Conservation (phyloP, 2,329 filamentous ascomycete species). For the Aspergillus nomiae region DNA sequence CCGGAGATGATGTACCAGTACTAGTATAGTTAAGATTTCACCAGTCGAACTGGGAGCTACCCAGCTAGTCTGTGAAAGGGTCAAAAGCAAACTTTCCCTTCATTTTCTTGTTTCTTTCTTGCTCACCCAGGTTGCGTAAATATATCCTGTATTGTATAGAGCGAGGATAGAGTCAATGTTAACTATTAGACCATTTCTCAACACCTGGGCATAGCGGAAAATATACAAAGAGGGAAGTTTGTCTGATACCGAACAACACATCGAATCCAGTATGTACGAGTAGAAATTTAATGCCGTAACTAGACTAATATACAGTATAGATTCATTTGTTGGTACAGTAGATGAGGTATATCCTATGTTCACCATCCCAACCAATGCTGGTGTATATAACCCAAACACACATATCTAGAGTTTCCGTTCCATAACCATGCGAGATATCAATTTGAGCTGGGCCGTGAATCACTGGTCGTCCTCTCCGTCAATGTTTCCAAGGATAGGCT, state of each 20-base stretch:
- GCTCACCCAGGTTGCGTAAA: neutral
- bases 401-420: neutral
- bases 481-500: constrained; percentile 44
- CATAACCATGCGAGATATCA: neutral
- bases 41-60: neutral
- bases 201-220: neutral
- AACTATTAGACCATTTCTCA: neutral
- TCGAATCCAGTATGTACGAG: neutral
- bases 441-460: neutral
- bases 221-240: neutral
- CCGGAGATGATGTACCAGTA: neutral
- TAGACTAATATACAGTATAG: constrained; percentile 15
- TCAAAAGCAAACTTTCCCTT: neutral
- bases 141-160: neutral
- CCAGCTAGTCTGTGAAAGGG: neutral
- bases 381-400: constrained; percentile 1
- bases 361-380: neutral
- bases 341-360: neutral
- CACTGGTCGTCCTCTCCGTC: constrained; percentile 34
- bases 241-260: neutral
- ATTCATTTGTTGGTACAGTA: constrained; percentile 8
- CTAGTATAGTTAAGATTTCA: constrained; percentile 1
- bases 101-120: neutral
- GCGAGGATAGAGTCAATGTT: neutral
- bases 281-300: constrained; percentile 5